Base-by-base conservation (phyloP, 768 basidiomycete species). In the Podaxis sp. region DNA sequence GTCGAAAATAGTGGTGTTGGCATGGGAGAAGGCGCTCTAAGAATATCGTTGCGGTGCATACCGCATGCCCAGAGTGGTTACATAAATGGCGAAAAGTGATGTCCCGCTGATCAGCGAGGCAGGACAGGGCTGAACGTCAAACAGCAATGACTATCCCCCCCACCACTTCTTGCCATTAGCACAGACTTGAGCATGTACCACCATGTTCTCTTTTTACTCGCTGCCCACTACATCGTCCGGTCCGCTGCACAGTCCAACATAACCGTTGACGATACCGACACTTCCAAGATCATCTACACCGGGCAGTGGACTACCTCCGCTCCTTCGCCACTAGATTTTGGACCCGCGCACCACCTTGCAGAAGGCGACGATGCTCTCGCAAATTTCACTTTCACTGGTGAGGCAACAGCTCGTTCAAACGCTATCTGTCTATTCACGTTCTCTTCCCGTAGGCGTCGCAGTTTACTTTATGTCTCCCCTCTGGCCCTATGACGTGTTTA, bases 401-500 rank as follows among this genome's bases (percentile, higher is more conserved):
- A 56, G 46, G 2, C 15, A 13, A 17, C 9, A 13, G 1, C 9
- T 26, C 17, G 11, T 40, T n/a, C 28, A 2, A 30, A 22, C 2
- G 4, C 30, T 24, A 19, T 36, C 9, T 4, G 6, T 44, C 22
- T 24, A 26, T 22, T 49, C 22, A 24, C 3, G 28, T 13, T 24
- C 15, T n/a, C 33, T 26, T 13, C 38, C 36, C 2, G 22, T 33
- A 79, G 78, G 78, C 19, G 68, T 73, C 3, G 75, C 75, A n/a
- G 68, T 80, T 8, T 79, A 76, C 51, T 77, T 74, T 61, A 64
- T 77, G 64, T 72, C 75, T 0, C 76, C 78, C 22, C 67, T 71
- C 15, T 81, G 79, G 79, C 79, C 79, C 12, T 79, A 76, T 68
- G 57, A 57, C 13, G 80, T 81, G 55, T 77, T 69, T 57, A 79